These are phyloP conservation scores for Neonectria faginata DNA, from an alignment of 2,329 filamentous ascomycete species.

Conservation along the genomic window DNA sequence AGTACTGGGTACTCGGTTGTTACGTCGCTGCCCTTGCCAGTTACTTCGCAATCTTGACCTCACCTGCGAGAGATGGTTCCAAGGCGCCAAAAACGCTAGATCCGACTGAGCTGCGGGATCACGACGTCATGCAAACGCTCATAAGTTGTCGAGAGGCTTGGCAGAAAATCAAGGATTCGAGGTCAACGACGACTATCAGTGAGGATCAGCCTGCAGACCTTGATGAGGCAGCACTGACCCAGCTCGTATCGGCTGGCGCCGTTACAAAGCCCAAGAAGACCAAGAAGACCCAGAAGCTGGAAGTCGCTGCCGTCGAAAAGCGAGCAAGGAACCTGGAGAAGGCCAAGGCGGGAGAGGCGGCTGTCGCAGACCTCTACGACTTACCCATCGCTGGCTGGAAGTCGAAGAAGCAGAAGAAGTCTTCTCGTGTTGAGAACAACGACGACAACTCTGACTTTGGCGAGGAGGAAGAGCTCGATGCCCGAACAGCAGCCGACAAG, in stretches of 20 bases:
- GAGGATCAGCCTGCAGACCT: conserved; percentile 44
- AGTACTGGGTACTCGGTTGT: conserved; percentile 83
- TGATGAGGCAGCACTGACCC: conserved; percentile 44
- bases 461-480: conserved; percentile 84
- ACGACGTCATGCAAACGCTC: conserved; percentile 89
- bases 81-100: conserved; percentile 71
- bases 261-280: conserved; percentile 48
- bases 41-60: conserved; percentile 95
- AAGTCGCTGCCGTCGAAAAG: conserved; percentile 52
- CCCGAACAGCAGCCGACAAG: conserved; percentile 86
- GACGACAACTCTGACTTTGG: conserved; percentile 89
- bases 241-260: conserved; percentile 37
- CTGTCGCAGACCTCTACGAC: conserved; percentile 75
- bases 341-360: conserved; percentile 75
- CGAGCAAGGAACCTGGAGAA: conserved; percentile 58
- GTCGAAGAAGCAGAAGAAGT: conserved; percentile 53
- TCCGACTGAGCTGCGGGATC: conserved; percentile 85
- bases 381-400: conserved; percentile 66
- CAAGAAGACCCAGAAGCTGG: conserved; percentile 50
- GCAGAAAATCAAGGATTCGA: conserved; percentile 77
- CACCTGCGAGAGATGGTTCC: conserved; percentile 72
- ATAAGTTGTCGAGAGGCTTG: conserved; percentile 85
- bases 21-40: conserved; percentile 89
- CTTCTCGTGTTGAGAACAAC: conserved; percentile 54
- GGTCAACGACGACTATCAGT: conserved; percentile 57